Base-by-base conservation (phyloP, 371 early-diverging fungal species). In the Mucor lusitanicus region DNA sequence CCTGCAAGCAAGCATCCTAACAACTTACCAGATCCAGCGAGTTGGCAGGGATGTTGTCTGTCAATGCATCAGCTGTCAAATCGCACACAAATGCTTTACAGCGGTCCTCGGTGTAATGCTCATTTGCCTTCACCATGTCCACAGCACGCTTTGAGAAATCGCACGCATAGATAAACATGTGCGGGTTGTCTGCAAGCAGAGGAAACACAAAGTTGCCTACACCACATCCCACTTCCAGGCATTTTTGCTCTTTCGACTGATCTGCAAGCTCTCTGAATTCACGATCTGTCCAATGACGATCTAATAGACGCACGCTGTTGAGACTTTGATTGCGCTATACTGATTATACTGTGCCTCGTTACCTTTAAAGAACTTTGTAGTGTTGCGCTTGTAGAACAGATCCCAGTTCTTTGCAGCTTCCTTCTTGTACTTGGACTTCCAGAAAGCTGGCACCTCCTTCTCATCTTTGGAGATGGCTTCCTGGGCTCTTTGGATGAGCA, bases 161-260 rank as follows among this genome's bases (percentile, higher is more conserved):
- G 67, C 95, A 94, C 21, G 92, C 92, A 71, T 91, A 92, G 50
- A 92, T 87, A 54, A 83, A 87, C 27, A 95, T 54, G 40, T 85
- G 80, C 0, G 90, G 85, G 69, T 94, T 92, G 37, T 83, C 80
- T 48, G 92, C 91, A 27, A 98, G 67, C 9, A 95, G 80, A 2
- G 99, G 99, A 79, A 91, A 97, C 40, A 95, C 83, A 85, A 97
- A 97, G 79, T 97, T 97, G 54, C 99, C 99, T 0, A 97, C 97
- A 40, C 98, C 99, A 77, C 99, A 99, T 37, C 99, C 99, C 42
- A 95, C 84, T 77, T 95, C 95, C 2, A 89, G 74, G 44, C 69
- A 73, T 69, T 65, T 59, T 62, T 72, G 65, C n/a, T 59, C n/a
- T 50, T 61, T 75, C 21, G 68, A 32, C 68, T 71, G 56, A 71